These are phyloP conservation scores for Colletotrichum cordylinicola DNA, from an alignment of 2,329 filamentous ascomycete genomes.

Conservation along the genomic window DNA sequence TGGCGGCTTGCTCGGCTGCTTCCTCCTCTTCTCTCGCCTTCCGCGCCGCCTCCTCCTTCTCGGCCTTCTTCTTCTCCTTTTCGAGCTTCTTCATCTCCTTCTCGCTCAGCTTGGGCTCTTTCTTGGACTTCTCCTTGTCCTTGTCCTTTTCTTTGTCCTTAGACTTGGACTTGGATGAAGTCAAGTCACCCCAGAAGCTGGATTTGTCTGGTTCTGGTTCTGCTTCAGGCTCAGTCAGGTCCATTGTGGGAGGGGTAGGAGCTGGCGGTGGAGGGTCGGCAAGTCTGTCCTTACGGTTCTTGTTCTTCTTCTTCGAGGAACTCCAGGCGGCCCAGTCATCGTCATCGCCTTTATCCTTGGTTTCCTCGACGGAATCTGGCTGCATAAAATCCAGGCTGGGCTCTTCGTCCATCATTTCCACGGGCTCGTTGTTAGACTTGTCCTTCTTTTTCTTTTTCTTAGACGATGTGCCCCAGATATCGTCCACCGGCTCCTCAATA, in stretches of 20 bases:
- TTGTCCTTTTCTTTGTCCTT: constrained; percentile 50
- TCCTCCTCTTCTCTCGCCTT: constrained; percentile 43
- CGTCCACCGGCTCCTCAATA: constrained; percentile 49
- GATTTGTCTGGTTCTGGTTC: constrained; percentile 33
- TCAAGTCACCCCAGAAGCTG: constrained; percentile 39
- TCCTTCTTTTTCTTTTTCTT: constrained; percentile 59
- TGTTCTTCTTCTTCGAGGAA: constrained; percentile 50
- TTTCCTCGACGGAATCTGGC: constrained; percentile 50
- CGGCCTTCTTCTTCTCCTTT: constrained; percentile 50
- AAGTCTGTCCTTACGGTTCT: constrained; percentile 41
- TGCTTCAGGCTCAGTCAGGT: constrained; percentile 48
- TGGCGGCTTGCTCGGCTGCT: constrained; percentile 27
- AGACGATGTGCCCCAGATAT: constrained; percentile 40
- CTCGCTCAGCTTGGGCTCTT: constrained; percentile 51
- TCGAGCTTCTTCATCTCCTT: constrained; percentile 59
- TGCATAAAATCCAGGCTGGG: constrained; percentile 52
- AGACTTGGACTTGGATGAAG: constrained; percentile 42
- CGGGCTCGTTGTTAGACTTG: constrained; percentile 53
- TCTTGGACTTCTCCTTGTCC: constrained; percentile 47
- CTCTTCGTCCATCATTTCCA: constrained; percentile 50
- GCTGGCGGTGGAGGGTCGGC: constrained; percentile 51
- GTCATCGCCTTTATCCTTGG: constrained; percentile 48
- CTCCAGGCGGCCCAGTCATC: constrained; percentile 48
- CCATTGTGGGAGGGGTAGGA: constrained; percentile 52
- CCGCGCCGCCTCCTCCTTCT: constrained; percentile 47